Evolutionary conservation across 2,329 filamentous ascomycete species (phyloP).

Genomic region (Orbilia oligospora): DNA sequence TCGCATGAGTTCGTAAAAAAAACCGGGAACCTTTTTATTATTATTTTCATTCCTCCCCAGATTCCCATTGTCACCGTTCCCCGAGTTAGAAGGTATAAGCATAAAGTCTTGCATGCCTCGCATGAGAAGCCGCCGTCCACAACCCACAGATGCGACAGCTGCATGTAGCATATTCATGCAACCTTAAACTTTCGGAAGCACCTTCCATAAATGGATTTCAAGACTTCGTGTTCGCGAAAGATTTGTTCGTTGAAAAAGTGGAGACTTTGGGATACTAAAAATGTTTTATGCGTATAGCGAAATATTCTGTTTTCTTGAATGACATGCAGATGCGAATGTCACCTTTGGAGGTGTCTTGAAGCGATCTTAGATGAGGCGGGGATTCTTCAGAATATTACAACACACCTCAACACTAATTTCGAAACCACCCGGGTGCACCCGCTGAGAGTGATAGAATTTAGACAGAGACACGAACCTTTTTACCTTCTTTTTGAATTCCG

Average conservation of each 20-base stretch:
- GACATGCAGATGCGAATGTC: not conserved
- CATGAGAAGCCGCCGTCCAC: not conserved
- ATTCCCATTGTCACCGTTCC: not conserved
- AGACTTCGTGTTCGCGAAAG: constrained; percentile 6
- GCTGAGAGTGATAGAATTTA: too few relatives aligned
- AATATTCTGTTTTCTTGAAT: not conserved
- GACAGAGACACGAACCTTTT: too few relatives aligned
- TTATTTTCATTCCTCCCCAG: too few relatives aligned
- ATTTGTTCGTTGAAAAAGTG: not conserved
- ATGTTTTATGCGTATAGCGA: not conserved
- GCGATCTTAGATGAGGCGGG: not conserved
- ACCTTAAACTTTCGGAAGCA: constrained; percentile 15
- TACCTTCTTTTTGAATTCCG: too few relatives aligned
- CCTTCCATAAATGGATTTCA: not conserved
- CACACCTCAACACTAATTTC: not conserved
- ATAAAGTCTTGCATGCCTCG: not conserved
- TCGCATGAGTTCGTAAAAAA: not conserved
- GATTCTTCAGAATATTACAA: too few relatives aligned
- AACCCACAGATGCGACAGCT: constrained; percentile 14
- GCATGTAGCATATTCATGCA: constrained; percentile 8
- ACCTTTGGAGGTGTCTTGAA: not conserved
- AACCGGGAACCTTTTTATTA: not conserved
- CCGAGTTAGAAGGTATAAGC: not conserved
- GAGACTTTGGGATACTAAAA: not conserved
- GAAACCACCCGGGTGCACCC: not conserved